These are phyloP conservation scores for Aegle marmelos DNA, from an alignment of 345 rosid species.

Conservation along the genomic window DNA sequence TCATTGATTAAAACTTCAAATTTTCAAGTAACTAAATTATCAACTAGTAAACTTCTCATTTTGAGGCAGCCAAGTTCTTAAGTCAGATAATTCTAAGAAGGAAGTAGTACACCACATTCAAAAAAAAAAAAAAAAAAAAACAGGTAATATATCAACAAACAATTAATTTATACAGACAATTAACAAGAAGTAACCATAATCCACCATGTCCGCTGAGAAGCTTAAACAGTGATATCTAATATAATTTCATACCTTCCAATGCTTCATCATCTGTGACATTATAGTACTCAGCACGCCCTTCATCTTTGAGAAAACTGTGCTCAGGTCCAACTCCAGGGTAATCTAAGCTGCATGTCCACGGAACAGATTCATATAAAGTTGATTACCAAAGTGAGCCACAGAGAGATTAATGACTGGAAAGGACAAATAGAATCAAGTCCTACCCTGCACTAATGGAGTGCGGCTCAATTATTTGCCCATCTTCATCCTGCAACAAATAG, in stretches of 20 bases:
- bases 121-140: not conserved
- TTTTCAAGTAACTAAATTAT: not conserved
- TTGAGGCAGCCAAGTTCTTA: not conserved
- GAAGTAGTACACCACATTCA: not conserved
- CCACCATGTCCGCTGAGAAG: not conserved
- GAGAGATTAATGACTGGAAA: not conserved
- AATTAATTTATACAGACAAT: not conserved
- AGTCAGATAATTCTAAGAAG: not conserved
- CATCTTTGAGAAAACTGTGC: conserved; percentile 90
- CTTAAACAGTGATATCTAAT: not conserved
- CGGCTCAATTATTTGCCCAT: conserved; percentile 90
- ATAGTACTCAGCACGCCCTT: conserved; percentile 78
- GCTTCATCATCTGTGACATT: conserved; percentile 87
- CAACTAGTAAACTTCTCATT: not conserved
- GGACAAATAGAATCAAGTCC: not conserved
- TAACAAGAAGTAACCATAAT: not conserved
- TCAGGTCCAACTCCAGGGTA: conserved; percentile 99
- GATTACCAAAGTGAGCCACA: not conserved
- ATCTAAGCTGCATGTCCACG: conserved; percentile 62
- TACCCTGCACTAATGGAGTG: conserved; percentile 98
- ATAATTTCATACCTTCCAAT: conserved; percentile 56
- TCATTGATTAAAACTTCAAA: not conserved
- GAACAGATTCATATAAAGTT: not conserved
- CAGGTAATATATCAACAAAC: not conserved
- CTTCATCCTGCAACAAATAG: conserved; percentile 88